phyloP scores from a whole-genome alignment of 148 eudicot genomes.

The Rhododendron williamsianum region DNA sequence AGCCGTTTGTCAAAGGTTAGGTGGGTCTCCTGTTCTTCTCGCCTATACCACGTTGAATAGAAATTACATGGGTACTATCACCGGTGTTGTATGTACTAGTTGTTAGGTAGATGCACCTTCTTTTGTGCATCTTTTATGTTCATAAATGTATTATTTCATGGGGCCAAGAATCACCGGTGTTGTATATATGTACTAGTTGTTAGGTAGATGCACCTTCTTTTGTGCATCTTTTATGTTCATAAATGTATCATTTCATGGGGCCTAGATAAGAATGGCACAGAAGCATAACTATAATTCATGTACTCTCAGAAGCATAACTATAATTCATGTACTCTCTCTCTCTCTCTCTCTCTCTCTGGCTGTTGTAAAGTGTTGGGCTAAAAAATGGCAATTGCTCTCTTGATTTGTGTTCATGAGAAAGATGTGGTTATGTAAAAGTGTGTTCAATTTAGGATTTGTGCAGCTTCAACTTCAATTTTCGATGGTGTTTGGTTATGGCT shows the following conservation, averaged over 20 bases:
- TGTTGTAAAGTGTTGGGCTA: neutral
- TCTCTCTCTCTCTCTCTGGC: neutral
- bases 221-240: neutral
- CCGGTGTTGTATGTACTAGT: neutral
- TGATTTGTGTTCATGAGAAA: neutral
- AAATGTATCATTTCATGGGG: no score
- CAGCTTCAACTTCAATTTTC: neutral
- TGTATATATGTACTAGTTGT: neutral
- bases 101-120: neutral
- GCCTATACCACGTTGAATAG: neutral
- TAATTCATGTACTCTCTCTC: neutral
- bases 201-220: neutral
- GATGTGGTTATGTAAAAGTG: neutral
- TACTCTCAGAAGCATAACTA: neutral
- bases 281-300: neutral
- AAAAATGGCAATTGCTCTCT: neutral
- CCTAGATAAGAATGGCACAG: neutral
- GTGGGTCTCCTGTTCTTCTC: neutral
- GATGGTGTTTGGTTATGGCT: no score
- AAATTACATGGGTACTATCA: neutral
- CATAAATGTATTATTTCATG: neutral
- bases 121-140: neutral
- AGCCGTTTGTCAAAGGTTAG: neutral
- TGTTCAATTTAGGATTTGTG: neutral
- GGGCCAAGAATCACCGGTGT: neutral